phyloP scores from a whole-genome alignment of 2,329 filamentous ascomycete genomes.

The Neofusicoccum cordaticola region DNA sequence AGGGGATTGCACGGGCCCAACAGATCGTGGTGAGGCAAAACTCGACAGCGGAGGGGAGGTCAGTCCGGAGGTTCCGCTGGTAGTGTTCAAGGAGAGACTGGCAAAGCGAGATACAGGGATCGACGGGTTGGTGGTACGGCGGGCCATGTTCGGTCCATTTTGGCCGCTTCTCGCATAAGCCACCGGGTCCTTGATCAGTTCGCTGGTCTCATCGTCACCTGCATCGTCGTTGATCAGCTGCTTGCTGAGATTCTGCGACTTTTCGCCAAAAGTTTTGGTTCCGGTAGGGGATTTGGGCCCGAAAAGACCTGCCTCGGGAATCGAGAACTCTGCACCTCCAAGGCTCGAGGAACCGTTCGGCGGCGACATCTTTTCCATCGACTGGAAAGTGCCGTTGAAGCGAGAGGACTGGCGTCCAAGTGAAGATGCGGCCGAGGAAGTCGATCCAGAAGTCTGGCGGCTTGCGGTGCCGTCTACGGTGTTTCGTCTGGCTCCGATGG shows the following conservation, averaged over 20 bases:
- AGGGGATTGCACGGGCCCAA: conserved; percentile 51
- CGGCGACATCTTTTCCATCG: conserved; percentile 61
- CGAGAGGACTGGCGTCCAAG: conserved; percentile 54
- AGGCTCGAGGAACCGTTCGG: conserved; percentile 54
- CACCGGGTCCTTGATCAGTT: conserved; percentile 68
- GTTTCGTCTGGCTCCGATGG: conserved; percentile 51
- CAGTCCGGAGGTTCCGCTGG: conserved; percentile 43
- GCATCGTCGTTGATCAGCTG: conserved; percentile 68
- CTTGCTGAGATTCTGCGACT: conserved; percentile 55
- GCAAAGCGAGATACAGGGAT: conserved; percentile 68
- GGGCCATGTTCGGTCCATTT: conserved; percentile 49
- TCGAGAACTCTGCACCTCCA: conserved; percentile 58
- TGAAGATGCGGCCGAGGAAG: conserved; percentile 47
- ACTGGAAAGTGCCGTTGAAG: conserved; percentile 62
- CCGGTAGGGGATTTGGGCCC: conserved; percentile 72
- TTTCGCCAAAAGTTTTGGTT: conserved; percentile 61
- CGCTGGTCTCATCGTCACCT: conserved; percentile 68
- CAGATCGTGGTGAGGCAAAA: conserved; percentile 50
- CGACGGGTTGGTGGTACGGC: conserved; percentile 69
- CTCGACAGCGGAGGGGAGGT: conserved; percentile 52
- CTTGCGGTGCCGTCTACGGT: conserved; percentile 50
- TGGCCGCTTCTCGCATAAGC: conserved; percentile 70
- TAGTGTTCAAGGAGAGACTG: conserved; percentile 70
- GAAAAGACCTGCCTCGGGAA: conserved; percentile 60
- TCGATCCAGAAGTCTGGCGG: conserved; percentile 44